Percentiles rank a stretch among this genome's conserved stretches.
Conservation (phyloP, 2,329 filamentous ascomycete species). For the Bisporella sp. region DNA sequence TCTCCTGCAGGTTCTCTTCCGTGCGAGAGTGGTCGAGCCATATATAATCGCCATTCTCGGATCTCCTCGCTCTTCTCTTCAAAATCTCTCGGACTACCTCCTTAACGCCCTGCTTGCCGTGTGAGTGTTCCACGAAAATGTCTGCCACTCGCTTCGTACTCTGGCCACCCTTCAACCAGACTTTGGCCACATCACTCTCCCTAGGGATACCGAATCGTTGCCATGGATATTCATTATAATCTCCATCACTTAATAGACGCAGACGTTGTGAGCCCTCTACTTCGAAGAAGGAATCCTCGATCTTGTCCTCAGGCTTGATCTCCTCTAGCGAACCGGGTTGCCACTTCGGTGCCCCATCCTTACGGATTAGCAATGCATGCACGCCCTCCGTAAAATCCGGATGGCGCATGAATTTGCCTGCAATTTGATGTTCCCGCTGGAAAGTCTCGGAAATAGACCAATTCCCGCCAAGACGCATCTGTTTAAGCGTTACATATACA, state of each 20-base stretch:
- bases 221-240: slow-evolving; percentile 72
- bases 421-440: slow-evolving; percentile 77
- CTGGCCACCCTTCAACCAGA: slow-evolving; percentile 35
- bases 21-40: slow-evolving; percentile 12
- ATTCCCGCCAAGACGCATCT: slow-evolving; percentile 66
- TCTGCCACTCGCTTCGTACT: slow-evolving; percentile 53
- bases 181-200: slow-evolving; percentile 51
- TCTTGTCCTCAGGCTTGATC: slow-evolving; percentile 45
- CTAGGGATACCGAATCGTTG: slow-evolving; percentile 57
- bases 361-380: slow-evolving; percentile 68
- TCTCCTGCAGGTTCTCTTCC: too few relatives aligned
- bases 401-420: slow-evolving; percentile 80
- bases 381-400: slow-evolving; percentile 91
- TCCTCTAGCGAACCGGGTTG: slow-evolving; percentile 65
- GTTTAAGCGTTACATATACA: slow-evolving; percentile 74
- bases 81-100: slow-evolving; percentile 65
- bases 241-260: slow-evolving; percentile 50
- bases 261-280: slow-evolving; percentile 42
- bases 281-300: slow-evolving; percentile 64
- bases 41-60: slow-evolving; percentile 31
- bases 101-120: slow-evolving; percentile 61
- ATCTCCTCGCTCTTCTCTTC: slow-evolving; percentile 49
- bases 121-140: slow-evolving; percentile 51
- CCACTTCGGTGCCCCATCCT: slow-evolving; percentile 55
- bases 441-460: slow-evolving; percentile 88